Evolutionary conservation across 2,329 filamentous ascomycete species (phyloP), one percentile per base, ranked within the genome.

Genomic region (Aspergillus versicolor): DNA sequence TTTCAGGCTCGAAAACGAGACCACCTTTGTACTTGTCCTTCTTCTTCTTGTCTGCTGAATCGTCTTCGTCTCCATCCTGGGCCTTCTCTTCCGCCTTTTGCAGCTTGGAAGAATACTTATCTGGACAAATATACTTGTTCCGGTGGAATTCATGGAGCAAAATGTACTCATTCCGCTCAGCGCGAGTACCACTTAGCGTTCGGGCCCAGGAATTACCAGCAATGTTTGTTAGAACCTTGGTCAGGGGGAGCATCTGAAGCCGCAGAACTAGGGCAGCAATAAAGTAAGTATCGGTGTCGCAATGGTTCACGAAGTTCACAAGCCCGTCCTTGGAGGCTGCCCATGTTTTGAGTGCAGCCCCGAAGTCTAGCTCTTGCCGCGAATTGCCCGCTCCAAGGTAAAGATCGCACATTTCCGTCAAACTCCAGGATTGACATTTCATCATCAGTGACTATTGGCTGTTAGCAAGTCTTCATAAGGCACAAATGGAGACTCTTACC

Each of bases 11-110:
- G 67, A 99, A 97, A 56, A 99, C 94, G 32, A 99, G 86, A 81
- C 95, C 94, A 71, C 94, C 94, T 79, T 99, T 97, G 81, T 89
- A 99, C 76, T 97, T 99, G 78, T 99, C 95, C 75, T 97, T 99
- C 82, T 97, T 99, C 78, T 97, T 99, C 58, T 84, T 85, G 61
- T 91, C 90, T 2, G 72, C 78, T 8, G 81, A 85, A 50, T 85
- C 84, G 50, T 85, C 84, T 21, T 88, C 89, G 47, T 90, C 89
- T 5, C 70, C 77, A 7, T 89, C 87, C 19, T 81, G 78, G 50
- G 82, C 80, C 59, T 91, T 89, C 52, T 92, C 90, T 54, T 91
- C 89, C 15, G 78, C 77, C 67, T 89, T 90, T 48, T 85, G 82
- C 58, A 90, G 89, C 65, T 88, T 92, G 67, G 90, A 91, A 45